Evolutionary conservation across 1,284 basidiomycete genomes (phyloP), one percentile per base, ranked within the genome.

Genomic region (Cryptococcus sp.): DNA sequence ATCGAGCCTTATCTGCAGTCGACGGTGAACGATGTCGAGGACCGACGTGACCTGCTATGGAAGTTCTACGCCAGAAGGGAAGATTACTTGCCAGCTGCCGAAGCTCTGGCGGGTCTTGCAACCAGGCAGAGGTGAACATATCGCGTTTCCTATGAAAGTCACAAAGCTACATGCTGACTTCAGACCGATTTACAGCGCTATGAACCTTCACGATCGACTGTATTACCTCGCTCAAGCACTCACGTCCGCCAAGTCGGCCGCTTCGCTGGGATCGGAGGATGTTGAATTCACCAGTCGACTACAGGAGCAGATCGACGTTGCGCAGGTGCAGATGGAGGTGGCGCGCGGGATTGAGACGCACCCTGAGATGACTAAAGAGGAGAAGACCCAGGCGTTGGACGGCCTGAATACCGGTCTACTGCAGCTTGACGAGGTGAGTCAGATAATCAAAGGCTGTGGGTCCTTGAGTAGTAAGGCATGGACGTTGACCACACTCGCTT

Each of bases 261-360:
- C 91, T 17, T 84, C 90, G 1, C 66, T 77, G 6, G 82, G 84
- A 19, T 84, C 84, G 27, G 88, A 89, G 27, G 93, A 92, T 75
- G 91, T 98, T 56, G 88, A 90, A 50, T 96, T 98, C 81, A 83
- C 95, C 25, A 91, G 89, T 0, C 89, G 93, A 63, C 82, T 97
- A 17, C 94, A 98, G 79, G 96, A 99, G 78, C 93, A 93, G 74
- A 84, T 99, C 10, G 96, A 99, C 57, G 96, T 99, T 15, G 91
- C 93, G 3, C 90, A 95, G 79, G 93, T 99, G 10, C 96, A 99
- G 73, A 82, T 95, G 42, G 93, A 97, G 78, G 84, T 94, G 20
- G 76, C 72, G 41, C 66, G 76, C 6, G 77, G 76, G 2, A 72
- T 83, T 66, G 65, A 78, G 64, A 72, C 73, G 51, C 71, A 76